Percentiles rank a stretch among this genome's conserved stretches.
phyloP scores from a whole-genome alignment of 1,284 basidiomycete genomes.

The Trichosporon sp. region DNA sequence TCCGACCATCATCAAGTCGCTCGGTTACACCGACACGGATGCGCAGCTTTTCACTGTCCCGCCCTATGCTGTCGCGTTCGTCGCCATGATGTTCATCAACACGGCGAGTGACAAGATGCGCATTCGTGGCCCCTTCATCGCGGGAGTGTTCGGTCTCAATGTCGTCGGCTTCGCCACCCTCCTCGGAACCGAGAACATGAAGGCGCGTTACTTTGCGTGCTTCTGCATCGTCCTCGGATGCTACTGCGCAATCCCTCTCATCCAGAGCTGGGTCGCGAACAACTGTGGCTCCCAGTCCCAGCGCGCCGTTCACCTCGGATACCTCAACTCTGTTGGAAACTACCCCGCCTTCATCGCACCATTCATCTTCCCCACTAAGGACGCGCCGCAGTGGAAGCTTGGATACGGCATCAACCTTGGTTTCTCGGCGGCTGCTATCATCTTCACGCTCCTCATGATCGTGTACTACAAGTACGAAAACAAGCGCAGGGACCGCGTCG shows the following conservation, averaged over 20 bases:
- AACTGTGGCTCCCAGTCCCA: slow-evolving; percentile 47
- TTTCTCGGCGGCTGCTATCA: slow-evolving; percentile 5
- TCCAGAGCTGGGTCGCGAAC: slow-evolving; percentile 14
- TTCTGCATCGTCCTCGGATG: slow-evolving; percentile 29
- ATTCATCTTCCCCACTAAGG: slow-evolving; percentile 10
- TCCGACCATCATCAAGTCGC: slow-evolving; percentile 71
- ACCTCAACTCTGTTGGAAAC: slow-evolving; percentile 36
- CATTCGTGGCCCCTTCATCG: slow-evolving; percentile 63
- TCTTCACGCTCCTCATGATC: slow-evolving; percentile 8
- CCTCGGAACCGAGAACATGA: slow-evolving; percentile 39
- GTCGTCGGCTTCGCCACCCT: slow-evolving; percentile 56
- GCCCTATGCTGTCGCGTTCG: slow-evolving; percentile 34
- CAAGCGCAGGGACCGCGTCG: background rate
- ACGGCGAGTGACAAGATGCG: slow-evolving; percentile 70
- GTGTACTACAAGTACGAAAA: slow-evolving; percentile 5
- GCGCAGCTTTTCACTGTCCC: slow-evolving; percentile 60
- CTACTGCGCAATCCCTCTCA: slow-evolving; percentile 8
- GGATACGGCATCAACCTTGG: slow-evolving; percentile 11
- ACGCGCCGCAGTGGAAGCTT: slow-evolving; percentile 13
- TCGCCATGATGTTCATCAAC: slow-evolving; percentile 61
- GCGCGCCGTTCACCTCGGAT: slow-evolving; percentile 56
- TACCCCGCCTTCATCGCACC: slow-evolving; percentile 10
- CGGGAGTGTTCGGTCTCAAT: slow-evolving; percentile 33
- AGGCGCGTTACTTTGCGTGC: slow-evolving; percentile 54
- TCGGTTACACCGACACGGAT: slow-evolving; percentile 59